Evolutionary conservation across 2,329 filamentous ascomycete species (phyloP), one percentile per base, ranked within the genome.

Genomic region (Fusarium caatingaense): DNA sequence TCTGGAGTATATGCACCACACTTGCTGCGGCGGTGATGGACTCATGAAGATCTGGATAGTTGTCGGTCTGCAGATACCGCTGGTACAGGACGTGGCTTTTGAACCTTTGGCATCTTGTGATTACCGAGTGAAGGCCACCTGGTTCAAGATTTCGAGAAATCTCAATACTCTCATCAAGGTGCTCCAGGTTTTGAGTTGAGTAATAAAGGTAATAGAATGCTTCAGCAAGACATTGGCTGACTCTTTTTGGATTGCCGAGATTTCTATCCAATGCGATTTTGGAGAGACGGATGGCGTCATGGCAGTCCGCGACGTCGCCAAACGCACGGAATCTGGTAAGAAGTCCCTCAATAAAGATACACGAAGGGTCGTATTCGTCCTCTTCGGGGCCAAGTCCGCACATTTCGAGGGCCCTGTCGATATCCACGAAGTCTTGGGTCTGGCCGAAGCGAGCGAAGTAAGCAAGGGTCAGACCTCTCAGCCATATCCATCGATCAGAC

Each of bases 351-450:
- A 56, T 11, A 0, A 56, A 30, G 2, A 7, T 49, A 5, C 45
- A 28, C 5, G 28, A 18, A 2, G 15, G 28, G 6, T 20, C 53
- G 5, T 13, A 37, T 3, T 25, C 3, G 8, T 2, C 15, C 16
- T 49, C 13, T 0, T 21, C 11, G 0, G 10, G n/a, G 0, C 21
- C 42, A 7, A 3, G 16, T 9, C 12, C 27, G 28, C 53, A 37
- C 10, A 28, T 27, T 0, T 21, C 2, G 15, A 50, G 15, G 2
- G 53, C 28, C 27, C 49, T 37, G 1, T 50, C 21, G 13, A 49
- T 5, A 5, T 56, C 53, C 20, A 28, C 18, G 11, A 37, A 8
- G 5, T 13, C 42, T 49, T 18, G 48, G 10, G 28, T 56, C 15
- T 25, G 5, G 9, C 18, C 6, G 16, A 34, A 50, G 11, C 53